Base-by-base conservation (phyloP, 345 rosid genomes). In the Firmiana major region DNA sequence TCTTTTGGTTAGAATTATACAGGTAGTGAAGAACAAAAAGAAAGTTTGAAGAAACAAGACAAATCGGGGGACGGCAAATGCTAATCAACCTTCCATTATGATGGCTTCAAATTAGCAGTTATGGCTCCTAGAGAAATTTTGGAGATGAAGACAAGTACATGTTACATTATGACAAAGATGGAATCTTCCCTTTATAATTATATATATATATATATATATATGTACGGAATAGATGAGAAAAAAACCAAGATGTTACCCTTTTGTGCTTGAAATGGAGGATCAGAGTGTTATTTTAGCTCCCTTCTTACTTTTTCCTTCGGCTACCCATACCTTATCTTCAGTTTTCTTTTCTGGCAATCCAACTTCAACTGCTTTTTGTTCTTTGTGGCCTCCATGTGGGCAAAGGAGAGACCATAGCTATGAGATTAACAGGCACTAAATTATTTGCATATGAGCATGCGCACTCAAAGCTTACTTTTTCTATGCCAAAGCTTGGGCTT, bases 111-210 rank as follows among this genome's bases (percentile, higher is more conserved):
- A 38, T 22, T 45, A 54, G 74, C 7, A 59, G 66, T 7, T 42
- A n/a, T 38, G 75, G 58, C 34, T 10, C 55, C 53, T 16, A 28
- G 13, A 9, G 51, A 77, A 51, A 71, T 12, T 49, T 75, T 69
- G 26, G 77, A 82, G 78, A 75, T 71, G 85, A 81, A 78, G 87
- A 85, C 82, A 85, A 81, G 76, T 81, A 69, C 70, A 75, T 45
- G 63, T 65, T 49, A 76, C 85, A 65, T 64, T 70, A 75, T 72
- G 86, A 88, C 85, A 89, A 81, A 82, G 82, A 75, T 71, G 86
- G 88, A 88, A 89, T 89, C 89, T 84, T 77, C 77, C 75, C 28
- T 13, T 63, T 63, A 62, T 21, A 34, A 51, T 71, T 51, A 31
- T 2, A 71, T 58, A 12, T 16, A 42, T 6, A 24, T 13, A 68